These are phyloP conservation scores for Yamadazyma paraphyllophila DNA, from an alignment of 805 yeast genomes.

Conservation along the genomic window DNA sequence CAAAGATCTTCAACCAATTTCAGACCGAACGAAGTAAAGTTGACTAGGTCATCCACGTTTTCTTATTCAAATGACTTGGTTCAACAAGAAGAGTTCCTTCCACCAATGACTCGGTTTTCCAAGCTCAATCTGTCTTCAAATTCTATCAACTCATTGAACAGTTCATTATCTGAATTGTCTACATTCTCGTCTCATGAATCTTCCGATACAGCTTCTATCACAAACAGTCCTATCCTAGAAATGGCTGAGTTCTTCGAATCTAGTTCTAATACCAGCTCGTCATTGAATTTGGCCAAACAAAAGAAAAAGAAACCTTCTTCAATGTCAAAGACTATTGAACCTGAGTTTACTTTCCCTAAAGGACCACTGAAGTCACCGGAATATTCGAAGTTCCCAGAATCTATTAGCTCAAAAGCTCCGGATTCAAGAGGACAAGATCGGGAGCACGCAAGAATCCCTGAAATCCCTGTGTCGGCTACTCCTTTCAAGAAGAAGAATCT, in stretches of 20 bases:
- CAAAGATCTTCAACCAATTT: constrained; percentile 21
- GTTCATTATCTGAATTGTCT: constrained; percentile 19
- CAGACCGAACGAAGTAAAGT: constrained; percentile 8
- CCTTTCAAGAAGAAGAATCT: constrained; percentile 6
- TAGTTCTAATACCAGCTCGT: background rate
- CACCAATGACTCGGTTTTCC: constrained; percentile 27
- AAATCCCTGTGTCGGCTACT: background rate
- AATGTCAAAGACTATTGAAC: constrained; percentile 4
- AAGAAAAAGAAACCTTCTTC: constrained; percentile 3
- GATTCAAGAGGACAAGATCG: background rate
- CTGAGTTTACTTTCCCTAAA: constrained; percentile 12
- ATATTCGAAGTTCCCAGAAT: background rate
- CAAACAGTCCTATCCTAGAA: constrained; percentile 25
- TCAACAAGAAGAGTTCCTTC: constrained; percentile 23
- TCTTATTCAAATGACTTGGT: constrained; percentile 17
- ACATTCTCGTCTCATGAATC: constrained; percentile 17
- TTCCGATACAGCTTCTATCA: constrained; percentile 16
- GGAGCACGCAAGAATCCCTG: background rate
- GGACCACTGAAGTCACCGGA: background rate
- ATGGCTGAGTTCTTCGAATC: constrained; percentile 15
- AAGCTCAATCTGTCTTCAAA: constrained; percentile 13
- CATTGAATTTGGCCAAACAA: background rate
- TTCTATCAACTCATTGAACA: constrained; percentile 18
- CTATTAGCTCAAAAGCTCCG: background rate
- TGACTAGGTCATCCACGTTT: constrained; percentile 27